A percentile compares a stretch with the other conserved stretches of the same genome.
phyloP scores from a whole-genome alignment of 2,329 filamentous ascomycete genomes.

The Hypoxylon sp. region DNA sequence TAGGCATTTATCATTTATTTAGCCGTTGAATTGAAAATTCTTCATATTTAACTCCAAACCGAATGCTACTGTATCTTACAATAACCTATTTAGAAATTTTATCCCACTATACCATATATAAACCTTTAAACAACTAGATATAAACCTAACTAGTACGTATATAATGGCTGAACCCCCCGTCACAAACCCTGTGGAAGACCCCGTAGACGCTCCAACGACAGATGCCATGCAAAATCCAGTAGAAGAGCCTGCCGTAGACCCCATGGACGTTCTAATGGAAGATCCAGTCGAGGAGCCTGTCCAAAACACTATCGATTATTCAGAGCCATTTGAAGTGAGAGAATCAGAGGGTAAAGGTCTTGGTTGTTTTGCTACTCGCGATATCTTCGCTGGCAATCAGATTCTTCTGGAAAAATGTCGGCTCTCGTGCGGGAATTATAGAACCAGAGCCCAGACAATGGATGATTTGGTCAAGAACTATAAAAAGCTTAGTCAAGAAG shows the following conservation, averaged over 20 bases:
- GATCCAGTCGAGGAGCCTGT: too few species aligned
- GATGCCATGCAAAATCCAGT: too few species aligned
- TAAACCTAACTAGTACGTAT: background rate
- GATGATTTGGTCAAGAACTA: background rate
- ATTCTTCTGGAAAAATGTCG: constrained; percentile 18
- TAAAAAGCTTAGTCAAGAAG: background rate
- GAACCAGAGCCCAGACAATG: background rate
- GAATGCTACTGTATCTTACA: background rate
- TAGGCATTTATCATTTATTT: background rate
- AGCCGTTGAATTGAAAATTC: too few species aligned
- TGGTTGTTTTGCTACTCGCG: constrained; percentile 30
- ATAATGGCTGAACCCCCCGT: constrained; percentile 5
- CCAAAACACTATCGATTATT: background rate
- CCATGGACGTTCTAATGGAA: too few species aligned
- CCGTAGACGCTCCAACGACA: too few species aligned
- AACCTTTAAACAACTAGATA: too few species aligned
- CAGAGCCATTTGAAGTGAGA: constrained; percentile 6
- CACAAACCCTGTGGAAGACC: too few species aligned
- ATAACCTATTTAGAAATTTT: background rate
- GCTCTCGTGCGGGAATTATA: background rate
- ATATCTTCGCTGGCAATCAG: constrained; percentile 23
- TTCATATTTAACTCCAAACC: background rate
- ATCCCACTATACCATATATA: background rate
- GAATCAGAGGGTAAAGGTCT: constrained; percentile 10
- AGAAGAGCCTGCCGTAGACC: too few species aligned